Conservation (phyloP, 495 filamentous ascomycete species). For the Trichoderma parareesei region DNA sequence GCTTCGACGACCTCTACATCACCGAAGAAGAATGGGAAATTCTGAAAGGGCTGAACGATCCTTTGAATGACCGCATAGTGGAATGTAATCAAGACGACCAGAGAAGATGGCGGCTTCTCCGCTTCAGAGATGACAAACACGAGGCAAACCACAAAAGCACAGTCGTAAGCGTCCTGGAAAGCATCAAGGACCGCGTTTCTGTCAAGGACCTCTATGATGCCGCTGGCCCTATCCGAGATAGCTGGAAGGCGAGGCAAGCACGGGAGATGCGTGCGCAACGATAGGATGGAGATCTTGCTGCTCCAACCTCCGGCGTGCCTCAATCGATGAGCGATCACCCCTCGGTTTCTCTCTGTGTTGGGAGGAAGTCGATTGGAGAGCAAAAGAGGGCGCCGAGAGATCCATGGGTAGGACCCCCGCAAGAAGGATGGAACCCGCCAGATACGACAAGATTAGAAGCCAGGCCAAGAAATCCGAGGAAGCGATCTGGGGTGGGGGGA, state of each 20-base stretch:
- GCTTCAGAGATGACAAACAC: constrained; percentile 82
- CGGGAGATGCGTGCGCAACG: neutral
- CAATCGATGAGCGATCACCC: too few relatives aligned
- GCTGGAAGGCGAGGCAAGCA: constrained; percentile 10
- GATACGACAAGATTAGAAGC: too few relatives aligned
- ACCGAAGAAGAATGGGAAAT: constrained; percentile 74
- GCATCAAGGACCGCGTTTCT: constrained; percentile 66
- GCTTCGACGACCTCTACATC: constrained; percentile 58
- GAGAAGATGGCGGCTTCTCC: constrained; percentile 71
- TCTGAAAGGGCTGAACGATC: constrained; percentile 58
- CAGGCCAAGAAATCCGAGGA: too few relatives aligned
- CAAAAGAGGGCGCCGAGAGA: too few relatives aligned
- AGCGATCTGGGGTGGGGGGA: too few relatives aligned
- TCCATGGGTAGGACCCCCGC: too few relatives aligned
- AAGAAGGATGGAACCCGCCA: too few relatives aligned
- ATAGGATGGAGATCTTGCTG: neutral
- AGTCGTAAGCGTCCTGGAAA: constrained; percentile 72
- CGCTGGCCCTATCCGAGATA: constrained; percentile 40
- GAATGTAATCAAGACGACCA: constrained; percentile 75
- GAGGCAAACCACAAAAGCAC: constrained; percentile 83
- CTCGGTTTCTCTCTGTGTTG: too few relatives aligned
- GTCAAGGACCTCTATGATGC: constrained; percentile 45
- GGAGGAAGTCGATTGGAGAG: too few relatives aligned
- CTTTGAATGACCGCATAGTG: constrained; percentile 74
- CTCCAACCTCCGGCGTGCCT: too few relatives aligned